These are phyloP conservation scores for Euptelea pleiosperma DNA, from an alignment of 164 flowering plant species.

Conservation along the genomic window DNA sequence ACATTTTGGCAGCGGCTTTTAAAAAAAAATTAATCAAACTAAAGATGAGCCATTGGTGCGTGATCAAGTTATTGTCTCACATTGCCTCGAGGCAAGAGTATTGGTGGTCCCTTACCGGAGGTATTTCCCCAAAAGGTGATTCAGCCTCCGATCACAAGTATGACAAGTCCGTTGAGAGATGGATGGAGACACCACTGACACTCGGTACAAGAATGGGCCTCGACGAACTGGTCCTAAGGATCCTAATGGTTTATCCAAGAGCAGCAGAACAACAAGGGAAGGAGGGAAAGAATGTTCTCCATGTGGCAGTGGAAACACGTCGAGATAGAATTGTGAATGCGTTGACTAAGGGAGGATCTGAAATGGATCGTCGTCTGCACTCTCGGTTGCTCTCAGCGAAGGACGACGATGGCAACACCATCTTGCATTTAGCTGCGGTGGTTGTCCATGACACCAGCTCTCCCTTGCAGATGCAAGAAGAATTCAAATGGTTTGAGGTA, in stretches of 20 bases:
- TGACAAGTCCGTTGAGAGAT: not conserved
- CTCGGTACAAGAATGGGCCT: constrained; percentile 1
- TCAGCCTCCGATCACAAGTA: not conserved
- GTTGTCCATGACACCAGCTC: not conserved
- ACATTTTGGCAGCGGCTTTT: not conserved
- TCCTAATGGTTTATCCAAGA: not conserved
- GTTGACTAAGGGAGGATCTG: not conserved
- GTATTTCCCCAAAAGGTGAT: not conserved
- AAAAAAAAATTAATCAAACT: not conserved
- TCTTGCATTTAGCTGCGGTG: constrained; percentile 7
- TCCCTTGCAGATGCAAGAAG: constrained; percentile 10
- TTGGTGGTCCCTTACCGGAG: constrained; percentile 1
- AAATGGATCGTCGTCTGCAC: not conserved
- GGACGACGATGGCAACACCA: constrained; percentile 6
- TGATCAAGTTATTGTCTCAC: not conserved
- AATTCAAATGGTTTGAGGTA: constrained; percentile 11
- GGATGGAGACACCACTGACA: constrained; percentile 11
- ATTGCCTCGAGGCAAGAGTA: not conserved
- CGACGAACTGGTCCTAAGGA: not conserved
- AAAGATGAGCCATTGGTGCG: not conserved
- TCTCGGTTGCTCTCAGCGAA: not conserved
- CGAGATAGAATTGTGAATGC: not conserved
- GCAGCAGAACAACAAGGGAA: constrained; percentile 1
- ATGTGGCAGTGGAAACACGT: constrained; percentile 7
- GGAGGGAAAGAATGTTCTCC: constrained; percentile 12